These are phyloP conservation scores for Pleurotus pulmonarius DNA, from an alignment of 768 basidiomycete species.

Conservation along the genomic window DNA sequence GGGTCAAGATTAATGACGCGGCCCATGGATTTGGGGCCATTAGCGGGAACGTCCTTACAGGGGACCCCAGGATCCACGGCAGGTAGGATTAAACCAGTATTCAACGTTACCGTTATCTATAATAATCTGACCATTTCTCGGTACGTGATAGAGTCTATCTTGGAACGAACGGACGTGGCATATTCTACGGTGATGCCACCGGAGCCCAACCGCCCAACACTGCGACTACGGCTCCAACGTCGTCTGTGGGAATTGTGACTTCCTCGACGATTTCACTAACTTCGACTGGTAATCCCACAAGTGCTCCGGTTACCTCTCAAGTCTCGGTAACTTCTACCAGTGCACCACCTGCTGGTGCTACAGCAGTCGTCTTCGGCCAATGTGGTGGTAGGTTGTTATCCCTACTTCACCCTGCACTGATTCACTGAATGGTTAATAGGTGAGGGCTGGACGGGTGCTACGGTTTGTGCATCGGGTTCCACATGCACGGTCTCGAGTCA, in stretches of 20 bases:
- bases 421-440: slow-evolving; percentile 12
- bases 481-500: slow-evolving; percentile 33
- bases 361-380: slow-evolving; percentile 33
- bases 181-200: slow-evolving; percentile 43
- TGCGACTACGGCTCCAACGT: slow-evolving; percentile 45
- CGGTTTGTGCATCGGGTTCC: slow-evolving; percentile 32
- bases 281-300: background rate
- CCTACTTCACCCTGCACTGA: no score
- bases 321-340: slow-evolving; percentile 16
- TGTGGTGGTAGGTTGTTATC: slow-evolving; percentile 38
- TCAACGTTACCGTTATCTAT: no score
- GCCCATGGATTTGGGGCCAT: slow-evolving; percentile 54
- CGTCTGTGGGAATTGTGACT: slow-evolving; percentile 24
- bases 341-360: slow-evolving; percentile 24
- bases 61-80: slow-evolving; percentile 50
- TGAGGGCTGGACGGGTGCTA: slow-evolving; percentile 35
- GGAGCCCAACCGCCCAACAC: slow-evolving; percentile 17
- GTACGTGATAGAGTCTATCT: slow-evolving; percentile 44
- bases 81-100: slow-evolving; percentile 29
- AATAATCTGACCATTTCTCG: no score
- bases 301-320: slow-evolving; percentile 14
- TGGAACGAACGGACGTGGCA: slow-evolving; percentile 58
- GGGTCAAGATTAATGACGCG: slow-evolving; percentile 58
- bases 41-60: slow-evolving; percentile 41
- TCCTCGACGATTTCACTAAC: background rate